Percentiles rank a stretch among this genome's conserved stretches.
These are phyloP conservation scores for Penicillium sp. DNA, from an alignment of 2,329 filamentous ascomycete genomes.

Conservation along the genomic window DNA sequence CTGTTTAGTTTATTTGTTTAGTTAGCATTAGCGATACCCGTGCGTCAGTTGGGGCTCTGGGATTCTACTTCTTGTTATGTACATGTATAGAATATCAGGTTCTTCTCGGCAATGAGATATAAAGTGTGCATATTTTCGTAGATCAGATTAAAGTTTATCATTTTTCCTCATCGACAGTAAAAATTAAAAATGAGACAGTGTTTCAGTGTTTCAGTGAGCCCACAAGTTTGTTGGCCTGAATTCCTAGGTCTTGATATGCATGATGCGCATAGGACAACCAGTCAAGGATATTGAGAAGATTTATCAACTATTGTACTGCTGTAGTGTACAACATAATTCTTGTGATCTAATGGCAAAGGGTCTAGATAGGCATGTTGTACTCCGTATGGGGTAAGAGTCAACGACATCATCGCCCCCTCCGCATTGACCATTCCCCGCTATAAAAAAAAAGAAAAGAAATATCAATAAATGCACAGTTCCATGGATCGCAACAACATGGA, in stretches of 20 bases:
- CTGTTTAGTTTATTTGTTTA: slow-evolving; percentile 18
- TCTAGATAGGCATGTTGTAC: neutral
- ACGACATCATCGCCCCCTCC: slow-evolving; percentile 39
- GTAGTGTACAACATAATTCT: neutral
- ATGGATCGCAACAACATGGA: neutral
- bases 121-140: neutral
- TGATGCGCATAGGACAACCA: neutral
- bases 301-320: neutral
- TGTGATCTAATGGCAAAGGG: neutral
- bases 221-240: neutral
- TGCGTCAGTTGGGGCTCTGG: slow-evolving; percentile 21
- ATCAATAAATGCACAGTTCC: slow-evolving; percentile 14
- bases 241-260: neutral
- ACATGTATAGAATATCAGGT: slow-evolving; percentile 11
- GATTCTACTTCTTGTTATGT: slow-evolving; percentile 19
- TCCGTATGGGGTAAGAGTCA: neutral
- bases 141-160: neutral
- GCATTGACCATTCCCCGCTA: slow-evolving; percentile 17
- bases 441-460: slow-evolving; percentile 3
- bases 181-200: neutral
- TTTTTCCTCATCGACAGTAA: neutral
- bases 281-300: neutral
- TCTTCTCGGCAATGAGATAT: slow-evolving; percentile 4
- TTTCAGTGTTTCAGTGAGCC: neutral
- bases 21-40: slow-evolving; percentile 40